Percentiles rank a stretch among this genome's conserved stretches.
Evolutionary conservation across 148 eudicot genomes (phyloP).

Genomic region (Nepenthes gracilis): DNA sequence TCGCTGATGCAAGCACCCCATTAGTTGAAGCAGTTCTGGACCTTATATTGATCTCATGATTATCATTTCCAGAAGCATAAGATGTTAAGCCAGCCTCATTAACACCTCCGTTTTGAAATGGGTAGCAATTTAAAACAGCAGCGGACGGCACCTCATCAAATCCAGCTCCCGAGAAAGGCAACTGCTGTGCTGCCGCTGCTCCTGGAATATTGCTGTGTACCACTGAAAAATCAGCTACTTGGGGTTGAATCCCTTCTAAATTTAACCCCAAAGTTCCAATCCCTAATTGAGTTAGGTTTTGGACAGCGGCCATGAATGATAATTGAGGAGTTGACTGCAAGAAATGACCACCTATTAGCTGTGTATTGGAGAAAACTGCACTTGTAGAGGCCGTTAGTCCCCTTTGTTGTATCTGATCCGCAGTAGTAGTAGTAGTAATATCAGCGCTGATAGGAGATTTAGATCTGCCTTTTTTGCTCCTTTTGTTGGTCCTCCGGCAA

Average conservation of each 20-base stretch:
- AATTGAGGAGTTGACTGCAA: slow-evolving; percentile 16
- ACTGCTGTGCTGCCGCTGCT: too few relatives aligned
- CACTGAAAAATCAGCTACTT: too few relatives aligned
- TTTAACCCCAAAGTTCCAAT: slow-evolving; percentile 19
- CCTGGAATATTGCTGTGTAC: too few relatives aligned
- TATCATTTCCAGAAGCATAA: too few relatives aligned
- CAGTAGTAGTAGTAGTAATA: background rate
- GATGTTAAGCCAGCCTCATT: too few relatives aligned
- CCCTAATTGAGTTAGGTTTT: slow-evolving; percentile 33
- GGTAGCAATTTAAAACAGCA: too few relatives aligned
- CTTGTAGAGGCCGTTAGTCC: background rate
- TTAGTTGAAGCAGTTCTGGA: too few relatives aligned
- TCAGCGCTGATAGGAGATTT: slow-evolving; percentile 14
- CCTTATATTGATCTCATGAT: too few relatives aligned
- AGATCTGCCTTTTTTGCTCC: slow-evolving; percentile 19
- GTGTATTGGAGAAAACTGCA: slow-evolving; percentile 18
- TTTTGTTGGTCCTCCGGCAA: slow-evolving; percentile 43
- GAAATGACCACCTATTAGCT: slow-evolving; percentile 8
- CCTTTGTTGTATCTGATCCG: slow-evolving; percentile 8
- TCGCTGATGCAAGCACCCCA: too few relatives aligned
- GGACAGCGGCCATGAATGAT: slow-evolving; percentile 43
- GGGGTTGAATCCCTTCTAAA: background rate
- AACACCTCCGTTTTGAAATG: too few relatives aligned
- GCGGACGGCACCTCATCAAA: too few relatives aligned
- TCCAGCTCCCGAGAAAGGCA: too few relatives aligned